Evolutionary conservation across 768 basidiomycete species (phyloP), one percentile per base, ranked within the genome.

Genomic region (Pholiota molesta): DNA sequence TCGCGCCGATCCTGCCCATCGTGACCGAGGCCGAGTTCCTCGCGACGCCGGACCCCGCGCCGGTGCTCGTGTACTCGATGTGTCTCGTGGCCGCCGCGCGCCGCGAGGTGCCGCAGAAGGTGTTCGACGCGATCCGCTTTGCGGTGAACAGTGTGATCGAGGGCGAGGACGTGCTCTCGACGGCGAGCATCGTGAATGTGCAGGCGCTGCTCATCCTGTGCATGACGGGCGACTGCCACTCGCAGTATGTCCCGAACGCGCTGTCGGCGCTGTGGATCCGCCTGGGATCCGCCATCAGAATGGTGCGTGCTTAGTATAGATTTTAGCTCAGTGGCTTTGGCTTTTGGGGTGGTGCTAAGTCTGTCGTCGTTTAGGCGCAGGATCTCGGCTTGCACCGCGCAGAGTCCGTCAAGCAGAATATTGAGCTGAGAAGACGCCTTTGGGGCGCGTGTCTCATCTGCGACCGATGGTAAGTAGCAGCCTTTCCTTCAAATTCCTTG

Each of bases 391-490:
- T 99, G 55, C 97, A 99, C 74, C 86, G 97, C 26, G 93, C 96
- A 49, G 94, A 96, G 73, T 88, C 90, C 0, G 88, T 90, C 45
- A 91, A 88, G 68, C 88, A 90, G 71, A 85, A 88, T 64, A 86
- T 99, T 52, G 96, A 96, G 73, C 81, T 95, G 45, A 81, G 95
- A 57, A 84, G 97, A 62, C 84, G 97, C 56, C 79, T 99, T 39
- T 99, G 97, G 97, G 94, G 89, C 23, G 89, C 89, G 40, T 99
- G 97, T 77, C 88, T 99, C 58, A 94, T 99, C 67, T 89, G 90
- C 67, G 97, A 99, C 75, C 82, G 97, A 77, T 97, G 95, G 92
- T 94, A 77, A 66, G 83, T 54, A n/a, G n/a, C n/a, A n/a, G n/a
- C n/a, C n/a, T n/a, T n/a, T n/a, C n/a, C n/a, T n/a, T n/a, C n/a